Percentiles rank a stretch among this genome's conserved stretches.
Conservation (phyloP, 129 eudicot genomes). For the Flaveria linearis region DNA sequence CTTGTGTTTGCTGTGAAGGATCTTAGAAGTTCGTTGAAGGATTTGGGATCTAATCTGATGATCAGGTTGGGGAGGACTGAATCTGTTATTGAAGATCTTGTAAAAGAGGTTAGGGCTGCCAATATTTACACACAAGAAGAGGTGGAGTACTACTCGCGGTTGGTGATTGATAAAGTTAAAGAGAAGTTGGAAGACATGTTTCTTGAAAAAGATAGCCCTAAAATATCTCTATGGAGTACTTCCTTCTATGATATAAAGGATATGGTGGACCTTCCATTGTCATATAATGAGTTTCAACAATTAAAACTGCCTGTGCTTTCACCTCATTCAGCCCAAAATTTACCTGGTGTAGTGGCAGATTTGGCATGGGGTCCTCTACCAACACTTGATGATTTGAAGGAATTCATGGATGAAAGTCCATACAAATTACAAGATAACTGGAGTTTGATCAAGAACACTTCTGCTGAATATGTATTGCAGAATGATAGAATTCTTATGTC, state of each 20-base stretch:
- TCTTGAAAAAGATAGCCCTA: slow-evolving; percentile 38
- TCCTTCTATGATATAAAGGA: slow-evolving; percentile 67
- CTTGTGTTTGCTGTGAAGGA: slow-evolving; percentile 78
- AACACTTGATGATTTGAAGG: slow-evolving; percentile 61
- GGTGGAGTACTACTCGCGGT: slow-evolving; percentile 64
- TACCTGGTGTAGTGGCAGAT: slow-evolving; percentile 43
- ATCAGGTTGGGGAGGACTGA: slow-evolving; percentile 80
- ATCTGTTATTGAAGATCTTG: slow-evolving; percentile 59
- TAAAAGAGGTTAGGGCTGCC: slow-evolving; percentile 77
- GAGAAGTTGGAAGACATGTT: slow-evolving; percentile 38
- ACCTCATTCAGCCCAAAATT: slow-evolving; percentile 49
- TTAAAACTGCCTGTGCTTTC: slow-evolving; percentile 43
- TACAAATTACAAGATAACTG: slow-evolving; percentile 42
- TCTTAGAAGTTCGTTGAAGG: slow-evolving; percentile 64
- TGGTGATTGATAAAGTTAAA: slow-evolving; percentile 54
- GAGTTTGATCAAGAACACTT: slow-evolving; percentile 47
- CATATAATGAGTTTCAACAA: slow-evolving; percentile 57
- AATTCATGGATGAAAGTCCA: slow-evolving; percentile 38
- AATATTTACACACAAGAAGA: slow-evolving; percentile 73
- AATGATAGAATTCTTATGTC: slow-evolving; percentile 37
- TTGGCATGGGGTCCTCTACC: slow-evolving; percentile 72
- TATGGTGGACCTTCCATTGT: slow-evolving; percentile 54
- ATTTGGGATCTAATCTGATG: slow-evolving; percentile 83
- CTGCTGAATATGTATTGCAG: slow-evolving; percentile 50
- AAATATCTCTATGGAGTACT: slow-evolving; percentile 56